Evolutionary conservation across 306 rosid species (phyloP), one percentile per base, ranked within the genome.

Genomic region (Trifolium subterraneum): DNA sequence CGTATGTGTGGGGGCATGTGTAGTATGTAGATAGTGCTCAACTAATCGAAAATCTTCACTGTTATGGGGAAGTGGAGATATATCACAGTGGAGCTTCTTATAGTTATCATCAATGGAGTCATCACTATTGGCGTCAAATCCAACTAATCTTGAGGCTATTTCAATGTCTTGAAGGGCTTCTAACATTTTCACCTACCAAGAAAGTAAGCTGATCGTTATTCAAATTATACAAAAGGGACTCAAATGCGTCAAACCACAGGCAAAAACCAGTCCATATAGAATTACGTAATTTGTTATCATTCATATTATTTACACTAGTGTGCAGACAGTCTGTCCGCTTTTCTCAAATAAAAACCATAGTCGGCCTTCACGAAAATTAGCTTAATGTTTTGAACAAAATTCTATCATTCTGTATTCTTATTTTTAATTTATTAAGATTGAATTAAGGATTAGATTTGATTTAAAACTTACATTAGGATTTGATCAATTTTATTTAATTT

Each of bases 141-240:
- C 97, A 65, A 94, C 97, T 82, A 94, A 86, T 81, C 93, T 86
- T 68, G 99, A 94, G 76, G 99, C 99, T 76, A 94, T 92, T 81
- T 94, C 99, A 76, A 94, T 94, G 78, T 94, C 96, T 84, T 94
- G 97, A 79, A 94, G 99, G 74, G 99, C 96, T 82, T 94, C 99
- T 77, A 94, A 86, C 97, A 94, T 94, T 93, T 93, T 94, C 85
- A 94, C 93, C 99, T 93, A 78, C 73, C 77, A 79, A 41, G 58
- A 78, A 63, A 81, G 71, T 39, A 79, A 20, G 27, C 27, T 8
- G 27, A 35, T 8, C 56, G 64, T 22, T 52, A 19, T 52, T 80
- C 58, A 65, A 23, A 81, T 48, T 33, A 35, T 33, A 72, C 29
- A 59, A 27, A 38, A 70, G 79, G 41, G 70, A 68, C 41, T 25